Evolutionary conservation across 2,329 filamentous ascomycete species (phyloP), one percentile per base, ranked within the genome.

Genomic region (Pestalotiopsis sp.): DNA sequence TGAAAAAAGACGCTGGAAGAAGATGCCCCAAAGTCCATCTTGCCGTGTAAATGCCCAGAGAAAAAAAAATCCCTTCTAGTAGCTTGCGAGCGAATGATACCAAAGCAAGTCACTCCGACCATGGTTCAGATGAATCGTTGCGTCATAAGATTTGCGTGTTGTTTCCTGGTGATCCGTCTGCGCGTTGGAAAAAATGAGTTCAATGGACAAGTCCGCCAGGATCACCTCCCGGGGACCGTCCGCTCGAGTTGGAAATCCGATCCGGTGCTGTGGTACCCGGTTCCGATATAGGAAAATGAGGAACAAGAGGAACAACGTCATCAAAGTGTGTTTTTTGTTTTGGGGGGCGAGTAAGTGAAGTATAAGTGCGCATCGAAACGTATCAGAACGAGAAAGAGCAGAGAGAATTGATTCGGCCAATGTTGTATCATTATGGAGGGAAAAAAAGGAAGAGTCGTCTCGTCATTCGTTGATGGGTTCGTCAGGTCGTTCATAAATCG

Each of bases 91-190:
- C 67, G 57, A 20, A 49, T 31, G 59, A 65, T 52, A 66, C 38
- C 41, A 67, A 58, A 66, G 45, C 56, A 45, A 36, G 38, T 62
- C 64, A 38, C 27, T 13, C 27, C 14, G 25, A 62, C 57, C 25
- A 23, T 56, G 36, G 27, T 38, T 38, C 38, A 36, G 59, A 20
- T 27, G 59, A 62, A 20, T 36, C 25, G 13, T 36, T 27, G n/a
- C 62, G 82, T 83, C 81, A 83, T 83, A 27, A 45, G 70, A 69
- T 41, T 36, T 36, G 31, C 39, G 25, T 45, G 38, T 69, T 66
- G 41, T 68, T 65, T 70, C 73, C 73, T 71, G 63, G 45, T 52
- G 14, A 17, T 62, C 27, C 27, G 38, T 36, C 68, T 59, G 58
- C 12, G 31, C 25, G 13, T 20, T 20, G 31, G 12, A n/a, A 61